Evolutionary conservation across 306 rosid species (phyloP).

Genomic region (Sphenostylis stenocarpa): DNA sequence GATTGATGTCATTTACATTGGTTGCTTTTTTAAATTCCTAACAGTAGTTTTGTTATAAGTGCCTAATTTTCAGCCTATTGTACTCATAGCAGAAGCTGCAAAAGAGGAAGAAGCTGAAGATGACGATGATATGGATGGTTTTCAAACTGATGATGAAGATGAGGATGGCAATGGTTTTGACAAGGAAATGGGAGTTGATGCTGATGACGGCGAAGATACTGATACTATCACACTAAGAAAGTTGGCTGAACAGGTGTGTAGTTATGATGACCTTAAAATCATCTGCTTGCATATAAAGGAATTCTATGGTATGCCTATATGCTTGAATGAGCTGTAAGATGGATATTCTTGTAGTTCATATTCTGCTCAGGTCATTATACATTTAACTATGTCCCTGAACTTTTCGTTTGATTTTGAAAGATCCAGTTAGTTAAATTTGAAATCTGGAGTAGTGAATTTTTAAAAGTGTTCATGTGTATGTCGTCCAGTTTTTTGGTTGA

Average conservation of each 20-base stretch:
- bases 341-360: too few species aligned
- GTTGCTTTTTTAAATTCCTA: background rate
- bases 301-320: background rate
- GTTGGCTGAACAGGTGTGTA: constrained; percentile 80
- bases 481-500: background rate
- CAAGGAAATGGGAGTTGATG: constrained; percentile 89
- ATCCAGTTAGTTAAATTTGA: background rate
- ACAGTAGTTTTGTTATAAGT: background rate
- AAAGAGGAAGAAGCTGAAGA: constrained; percentile 83
- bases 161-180: constrained; percentile 84
- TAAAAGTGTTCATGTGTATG: background rate
- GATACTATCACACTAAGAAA: constrained; percentile 65
- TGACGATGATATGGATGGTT: constrained; percentile 88
- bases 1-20: background rate
- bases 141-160: constrained; percentile 84
- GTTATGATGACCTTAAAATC: background rate
- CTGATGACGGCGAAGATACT: constrained; percentile 85
- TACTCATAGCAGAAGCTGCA: constrained; percentile 66
- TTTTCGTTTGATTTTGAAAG: background rate
- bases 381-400: background rate
- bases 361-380: background rate
- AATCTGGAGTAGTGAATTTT: background rate
- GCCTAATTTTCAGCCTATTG: constrained; percentile 13
- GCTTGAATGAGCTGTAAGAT: too few species aligned
- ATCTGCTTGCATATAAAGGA: background rate